Evolutionary conservation across 345 rosid genomes (phyloP), one percentile per base, ranked within the genome.

Genomic region (Eucalyptus decipiens): DNA sequence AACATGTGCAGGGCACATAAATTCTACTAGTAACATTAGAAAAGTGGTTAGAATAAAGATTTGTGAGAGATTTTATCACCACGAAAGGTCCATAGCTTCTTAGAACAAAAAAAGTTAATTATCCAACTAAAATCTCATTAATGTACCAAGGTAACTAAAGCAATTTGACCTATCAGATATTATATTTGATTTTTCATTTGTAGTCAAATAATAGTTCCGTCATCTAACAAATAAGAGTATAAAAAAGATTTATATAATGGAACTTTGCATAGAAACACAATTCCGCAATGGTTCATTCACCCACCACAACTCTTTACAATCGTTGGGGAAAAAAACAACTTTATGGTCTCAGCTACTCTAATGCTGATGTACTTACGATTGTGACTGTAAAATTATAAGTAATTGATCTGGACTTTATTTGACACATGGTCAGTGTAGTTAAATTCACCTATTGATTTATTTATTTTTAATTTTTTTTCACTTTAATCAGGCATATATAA

Each of bases 331-430:
- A 5, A 56, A 23, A 56, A 0, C 28, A 23, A 23, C 60, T 23
- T 54, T 4, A 56, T 56, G 1, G 1, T 23, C 62, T 56, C 60
- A 54, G 21, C 60, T 23, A 21, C 4, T 0, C 54, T 54, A 54
- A 0, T 0, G 52, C 19, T 51, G 8, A 50, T 50, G 52, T 6
- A 51, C 54, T 51, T 17, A 51, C 2, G 8, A 6, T 51, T 49
- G 1, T 0, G 0, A 51, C 0, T 6, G 2, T 2, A 51, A 51
- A 51, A 6, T 51, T 51, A 3, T 50, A 51, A 17, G 2, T 51
- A 3, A 6, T 17, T 51, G 21, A 17, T 51, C 2, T 0, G 21
- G 54, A 51, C 2, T 1, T 51, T 51, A 17, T 17, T 3, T 6
- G 51, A 49, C 54, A 6, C 54, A 17, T 17, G 1, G 21, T 51